phyloP scores from a whole-genome alignment of 176 grass and related monocot species.

The Hordeum marinum region DNA sequence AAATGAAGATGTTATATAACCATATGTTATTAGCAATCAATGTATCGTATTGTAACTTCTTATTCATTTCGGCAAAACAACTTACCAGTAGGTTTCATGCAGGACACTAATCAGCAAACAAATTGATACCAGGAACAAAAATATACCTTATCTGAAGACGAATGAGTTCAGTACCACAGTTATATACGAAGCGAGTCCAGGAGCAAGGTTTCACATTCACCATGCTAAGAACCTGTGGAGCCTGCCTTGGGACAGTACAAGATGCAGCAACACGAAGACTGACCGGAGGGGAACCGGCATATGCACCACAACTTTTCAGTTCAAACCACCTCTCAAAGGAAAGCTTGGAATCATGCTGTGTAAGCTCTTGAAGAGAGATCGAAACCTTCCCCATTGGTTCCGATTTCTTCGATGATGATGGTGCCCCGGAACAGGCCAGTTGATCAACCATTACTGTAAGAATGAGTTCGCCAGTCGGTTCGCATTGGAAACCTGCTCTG shows the following conservation, averaged over 20 bases:
- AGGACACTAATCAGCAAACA: no score
- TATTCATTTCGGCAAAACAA: not conserved
- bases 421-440: not conserved
- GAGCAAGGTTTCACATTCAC: conserved; percentile 28
- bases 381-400: conserved; percentile 65
- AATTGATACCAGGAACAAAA: not conserved
- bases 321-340: conserved; percentile 78
- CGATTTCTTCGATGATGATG: conserved; percentile 26
- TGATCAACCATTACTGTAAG: conserved; percentile 55
- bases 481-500: conserved; percentile 60
- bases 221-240: conserved; percentile 50
- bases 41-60: not conserved
- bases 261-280: conserved; percentile 67
- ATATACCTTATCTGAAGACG: conserved; percentile 72
- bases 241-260: conserved; percentile 38
- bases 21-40: not conserved
- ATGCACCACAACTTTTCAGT: conserved; percentile 40
- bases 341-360: conserved; percentile 45
- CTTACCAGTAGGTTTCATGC: no score
- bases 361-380: conserved; percentile 63
- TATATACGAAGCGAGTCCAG: conserved; percentile 54
- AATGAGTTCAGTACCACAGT: conserved; percentile 59
- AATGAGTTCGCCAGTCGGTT: conserved; percentile 62
- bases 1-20: not conserved
- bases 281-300: conserved; percentile 33